phyloP scores from a whole-genome alignment of 495 filamentous ascomycete species.

The Penicillium robsamsonii region DNA sequence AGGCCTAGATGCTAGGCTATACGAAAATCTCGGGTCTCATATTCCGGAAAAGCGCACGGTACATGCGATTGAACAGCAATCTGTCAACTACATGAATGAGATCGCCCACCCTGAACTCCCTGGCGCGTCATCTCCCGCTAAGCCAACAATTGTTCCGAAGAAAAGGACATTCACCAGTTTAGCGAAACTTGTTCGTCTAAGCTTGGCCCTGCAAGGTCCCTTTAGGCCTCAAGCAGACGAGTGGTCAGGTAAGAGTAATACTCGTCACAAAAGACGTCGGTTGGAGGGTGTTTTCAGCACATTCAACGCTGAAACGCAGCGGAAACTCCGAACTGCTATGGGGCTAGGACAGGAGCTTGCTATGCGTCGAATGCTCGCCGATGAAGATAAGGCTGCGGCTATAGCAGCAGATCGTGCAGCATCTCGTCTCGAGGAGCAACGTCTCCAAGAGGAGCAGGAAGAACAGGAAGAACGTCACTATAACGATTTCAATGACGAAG shows the following conservation, averaged over 20 bases:
- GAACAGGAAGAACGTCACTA: neutral
- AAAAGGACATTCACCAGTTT: slow-evolving; percentile 32
- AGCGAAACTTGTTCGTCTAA: slow-evolving; percentile 43
- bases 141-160: neutral
- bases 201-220: slow-evolving; percentile 47
- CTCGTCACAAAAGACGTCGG: slow-evolving; percentile 24
- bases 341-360: slow-evolving; percentile 52
- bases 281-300: slow-evolving; percentile 45
- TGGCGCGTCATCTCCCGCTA: slow-evolving; percentile 4
- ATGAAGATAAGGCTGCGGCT: slow-evolving; percentile 13
- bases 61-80: neutral
- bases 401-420: slow-evolving; percentile 12
- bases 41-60: neutral
- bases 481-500: slow-evolving; percentile 8
- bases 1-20: neutral
- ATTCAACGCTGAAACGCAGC: slow-evolving; percentile 42
- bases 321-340: slow-evolving; percentile 46
- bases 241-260: slow-evolving; percentile 9
- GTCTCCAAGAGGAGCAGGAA: neutral
- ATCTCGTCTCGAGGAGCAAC: slow-evolving; percentile 1
- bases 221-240: slow-evolving; percentile 30
- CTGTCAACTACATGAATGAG: neutral
- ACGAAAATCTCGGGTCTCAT: neutral
- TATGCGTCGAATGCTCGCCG: slow-evolving; percentile 25
- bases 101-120: slow-evolving; percentile 23